Conservation (phyloP, 345 rosid species). For the Salix suchowensis region DNA sequence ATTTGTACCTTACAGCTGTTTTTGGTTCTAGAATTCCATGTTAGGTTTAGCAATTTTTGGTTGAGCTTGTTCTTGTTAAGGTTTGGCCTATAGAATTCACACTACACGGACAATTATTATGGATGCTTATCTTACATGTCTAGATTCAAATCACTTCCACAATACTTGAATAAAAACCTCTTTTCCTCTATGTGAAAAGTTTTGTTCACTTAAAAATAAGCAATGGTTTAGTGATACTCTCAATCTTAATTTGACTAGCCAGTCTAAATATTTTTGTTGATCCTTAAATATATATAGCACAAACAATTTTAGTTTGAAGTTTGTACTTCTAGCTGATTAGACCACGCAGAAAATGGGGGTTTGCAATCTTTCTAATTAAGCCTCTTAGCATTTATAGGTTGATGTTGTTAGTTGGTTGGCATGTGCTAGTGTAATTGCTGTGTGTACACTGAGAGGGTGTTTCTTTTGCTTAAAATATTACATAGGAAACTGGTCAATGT, state of each 20-base stretch:
- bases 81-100: background rate
- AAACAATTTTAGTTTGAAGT: background rate
- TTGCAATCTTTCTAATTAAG: background rate
- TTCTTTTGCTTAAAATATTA: background rate
- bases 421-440: background rate
- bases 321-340: background rate
- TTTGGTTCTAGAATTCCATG: background rate
- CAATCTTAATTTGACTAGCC: background rate
- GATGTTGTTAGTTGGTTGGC: background rate
- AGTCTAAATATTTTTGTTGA: background rate
- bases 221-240: background rate
- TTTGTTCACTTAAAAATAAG: background rate
- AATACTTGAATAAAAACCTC: background rate
- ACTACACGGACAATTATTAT: background rate
- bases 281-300: background rate
- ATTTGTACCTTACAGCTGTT: background rate
- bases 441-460: background rate
- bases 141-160: background rate
- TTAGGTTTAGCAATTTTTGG: background rate
- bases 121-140: background rate
- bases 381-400: background rate
- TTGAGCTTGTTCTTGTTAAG: background rate
- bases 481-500: background rate
- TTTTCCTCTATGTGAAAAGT: background rate
- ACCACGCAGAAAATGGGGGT: background rate